phyloP scores from a whole-genome alignment of 108 stramenopile genomes.

The Mediolabrus comicus region DNA sequence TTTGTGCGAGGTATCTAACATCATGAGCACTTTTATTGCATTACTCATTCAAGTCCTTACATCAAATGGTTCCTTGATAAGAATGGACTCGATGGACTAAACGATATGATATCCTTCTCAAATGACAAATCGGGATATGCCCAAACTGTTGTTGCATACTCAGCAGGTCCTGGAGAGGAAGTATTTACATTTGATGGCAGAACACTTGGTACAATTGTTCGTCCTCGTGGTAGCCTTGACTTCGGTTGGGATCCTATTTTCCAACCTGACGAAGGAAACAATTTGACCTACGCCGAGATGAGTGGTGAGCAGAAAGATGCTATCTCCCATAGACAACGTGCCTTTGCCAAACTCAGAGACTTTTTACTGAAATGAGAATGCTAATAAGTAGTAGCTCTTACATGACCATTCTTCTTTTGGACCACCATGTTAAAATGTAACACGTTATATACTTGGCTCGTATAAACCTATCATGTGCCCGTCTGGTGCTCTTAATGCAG shows the following conservation, averaged over 20 bases:
- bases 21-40: too few relatives aligned
- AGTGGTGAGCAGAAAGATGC: constrained; percentile 89
- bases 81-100: constrained; percentile 90
- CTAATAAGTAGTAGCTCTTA: too few relatives aligned
- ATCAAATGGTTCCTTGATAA: constrained; percentile 98
- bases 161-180: constrained; percentile 84
- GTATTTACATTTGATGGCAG: constrained; percentile 88
- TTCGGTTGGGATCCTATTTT: constrained; percentile 98
- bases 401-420: too few relatives aligned
- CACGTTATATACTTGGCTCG: constrained; percentile 49
- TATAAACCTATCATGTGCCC: constrained; percentile 90
- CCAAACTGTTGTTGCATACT: constrained; percentile 94
- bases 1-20: too few relatives aligned
- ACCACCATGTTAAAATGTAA: background rate
- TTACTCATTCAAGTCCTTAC: too few relatives aligned
- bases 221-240: constrained; percentile 80
- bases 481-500: constrained; percentile 73
- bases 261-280: constrained; percentile 71
- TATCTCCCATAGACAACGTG: constrained; percentile 89
- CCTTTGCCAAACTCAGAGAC: constrained; percentile 75
- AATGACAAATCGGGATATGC: constrained; percentile 95
- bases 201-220: constrained; percentile 86
- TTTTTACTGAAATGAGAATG: constrained; percentile 3
- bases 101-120: constrained; percentile 85
- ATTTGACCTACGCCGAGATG: constrained; percentile 96